Base-by-base conservation (phyloP, 73 alveolate genomes). In the Paramecium pentaurelia region DNA sequence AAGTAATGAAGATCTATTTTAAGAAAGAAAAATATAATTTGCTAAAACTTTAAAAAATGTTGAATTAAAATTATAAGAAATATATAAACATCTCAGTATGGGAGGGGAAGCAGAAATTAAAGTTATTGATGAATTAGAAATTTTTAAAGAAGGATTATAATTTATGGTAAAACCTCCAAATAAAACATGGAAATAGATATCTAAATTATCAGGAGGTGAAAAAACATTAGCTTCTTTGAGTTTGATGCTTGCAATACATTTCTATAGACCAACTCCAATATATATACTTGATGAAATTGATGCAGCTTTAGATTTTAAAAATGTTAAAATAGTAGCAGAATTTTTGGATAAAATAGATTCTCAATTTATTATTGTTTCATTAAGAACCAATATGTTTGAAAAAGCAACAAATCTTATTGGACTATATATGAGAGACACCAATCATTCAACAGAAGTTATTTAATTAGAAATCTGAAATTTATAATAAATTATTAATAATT, bases 191-290 rank as follows among this genome's bases (percentile, higher is more conserved):
- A 97, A 97, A 93, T 93, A 95, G 86, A 97, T 97, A 92, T 92
- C 98, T 0, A 97, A 97, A 77, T 95, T 96, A 38, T 97, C 99
- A 8, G 99, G 99, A 54, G 99, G 99, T 14, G 99, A 97, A 92
- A 97, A 97, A 91, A 97, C 99, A 20, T 95, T 97, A 18, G 99
- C 99, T 8, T 97, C 98, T 30, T 95, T 97, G 8, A 94, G 98
- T 45, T 86, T 97, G 58, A 86, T 97, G 42, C 93, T 97, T 51
- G 95, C 99, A 22, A 71, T 97, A 34, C 98, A 95, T 54, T 92
- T 88, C 51, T 94, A 93, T 47, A 92, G 95, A 80, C 96, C 97
- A 20, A 93, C 99, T 40, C 98, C 98, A 60, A 90, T 97, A 36
- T 95, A 95, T 27, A 88, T 97, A 22, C 90, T 97, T 58, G 99